These are phyloP conservation scores for Hymenoscyphus salicellus DNA, from an alignment of 2,329 filamentous ascomycete genomes.

Conservation along the genomic window DNA sequence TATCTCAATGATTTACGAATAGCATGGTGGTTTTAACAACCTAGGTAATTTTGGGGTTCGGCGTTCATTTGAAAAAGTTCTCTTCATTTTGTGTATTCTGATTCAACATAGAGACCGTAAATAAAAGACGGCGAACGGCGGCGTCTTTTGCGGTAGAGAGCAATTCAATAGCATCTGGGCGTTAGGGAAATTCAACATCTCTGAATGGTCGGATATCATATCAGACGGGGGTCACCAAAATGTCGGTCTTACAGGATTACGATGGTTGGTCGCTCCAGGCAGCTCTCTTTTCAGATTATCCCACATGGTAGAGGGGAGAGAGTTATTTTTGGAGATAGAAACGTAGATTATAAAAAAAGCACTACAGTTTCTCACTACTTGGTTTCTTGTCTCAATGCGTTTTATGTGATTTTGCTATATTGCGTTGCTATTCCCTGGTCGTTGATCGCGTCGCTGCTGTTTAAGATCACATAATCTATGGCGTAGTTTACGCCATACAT, in stretches of 20 bases:
- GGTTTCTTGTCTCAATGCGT: not conserved
- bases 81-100: constrained; percentile 20
- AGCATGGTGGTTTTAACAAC: constrained; percentile 36
- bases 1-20: constrained; percentile 35
- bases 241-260: too few species aligned
- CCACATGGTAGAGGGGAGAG: constrained; percentile 1
- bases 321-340: not conserved
- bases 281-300: not conserved
- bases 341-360: not conserved
- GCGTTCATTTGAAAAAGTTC: constrained; percentile 24
- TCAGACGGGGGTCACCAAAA: not conserved
- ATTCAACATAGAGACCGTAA: too few species aligned
- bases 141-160: too few species aligned
- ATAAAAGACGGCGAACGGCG: too few species aligned
- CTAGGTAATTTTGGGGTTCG: constrained; percentile 21
- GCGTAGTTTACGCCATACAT: too few species aligned
- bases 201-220: not conserved
- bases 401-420: not conserved
- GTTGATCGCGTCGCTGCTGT: too few species aligned
- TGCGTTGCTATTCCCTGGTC: not conserved
- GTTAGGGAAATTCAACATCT: constrained; percentile 24
- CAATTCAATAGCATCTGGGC: constrained; percentile 39
- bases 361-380: not conserved
- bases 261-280: too few species aligned
- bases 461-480: too few species aligned